Evolutionary conservation across 2,329 filamentous ascomycete species (phyloP).

Genomic region (Cordyceps tenuipes): DNA sequence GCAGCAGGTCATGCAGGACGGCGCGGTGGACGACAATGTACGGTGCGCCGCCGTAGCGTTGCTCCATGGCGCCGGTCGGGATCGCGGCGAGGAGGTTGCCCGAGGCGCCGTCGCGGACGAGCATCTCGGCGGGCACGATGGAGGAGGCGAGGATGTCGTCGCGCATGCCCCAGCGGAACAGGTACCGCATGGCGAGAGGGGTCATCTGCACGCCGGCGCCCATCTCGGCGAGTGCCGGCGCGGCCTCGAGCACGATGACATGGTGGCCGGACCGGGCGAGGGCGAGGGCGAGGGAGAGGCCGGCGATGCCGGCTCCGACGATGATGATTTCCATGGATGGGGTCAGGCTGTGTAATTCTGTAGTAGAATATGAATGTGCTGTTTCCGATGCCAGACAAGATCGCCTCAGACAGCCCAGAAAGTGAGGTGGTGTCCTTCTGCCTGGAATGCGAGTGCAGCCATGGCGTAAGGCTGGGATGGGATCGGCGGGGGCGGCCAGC

Average conservation of each 20-base stretch:
- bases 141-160: conserved; percentile 15
- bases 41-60: conserved; percentile 22
- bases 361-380: too few relatives aligned
- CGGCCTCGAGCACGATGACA: conserved; percentile 40
- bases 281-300: conserved; percentile 24
- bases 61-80: conserved; percentile 16
- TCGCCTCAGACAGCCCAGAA: too few relatives aligned
- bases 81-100: conserved; percentile 18
- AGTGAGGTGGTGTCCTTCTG: too few relatives aligned
- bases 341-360: too few relatives aligned
- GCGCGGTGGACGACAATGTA: conserved; percentile 29
- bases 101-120: conserved; percentile 19
- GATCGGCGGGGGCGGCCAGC: too few relatives aligned
- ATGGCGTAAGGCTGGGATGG: too few relatives aligned
- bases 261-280: conserved; percentile 37
- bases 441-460: too few relatives aligned
- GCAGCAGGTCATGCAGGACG: conserved; percentile 25
- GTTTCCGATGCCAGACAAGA: too few relatives aligned
- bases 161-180: conserved; percentile 23
- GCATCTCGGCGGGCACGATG: conserved; percentile 15
- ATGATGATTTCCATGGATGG: conserved; percentile 24
- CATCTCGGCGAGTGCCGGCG: conserved; percentile 34
- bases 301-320: conserved; percentile 39
- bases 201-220: conserved; percentile 25
- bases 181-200: conserved; percentile 23